phyloP scores from a whole-genome alignment of 345 rosid species.

The Eucalyptus cladocalyx region DNA sequence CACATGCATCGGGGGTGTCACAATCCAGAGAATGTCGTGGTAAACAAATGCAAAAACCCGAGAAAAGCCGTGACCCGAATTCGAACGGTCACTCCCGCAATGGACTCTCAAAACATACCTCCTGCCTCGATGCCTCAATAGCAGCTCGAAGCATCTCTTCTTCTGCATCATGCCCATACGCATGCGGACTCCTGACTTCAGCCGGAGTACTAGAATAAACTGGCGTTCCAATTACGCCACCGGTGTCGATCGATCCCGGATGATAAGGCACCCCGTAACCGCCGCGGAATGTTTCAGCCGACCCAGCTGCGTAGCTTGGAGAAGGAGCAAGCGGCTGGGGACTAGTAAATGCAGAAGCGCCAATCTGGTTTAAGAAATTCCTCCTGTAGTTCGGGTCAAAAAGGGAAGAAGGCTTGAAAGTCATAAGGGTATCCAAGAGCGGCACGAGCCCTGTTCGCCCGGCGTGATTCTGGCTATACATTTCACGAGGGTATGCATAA shows the following conservation, averaged over 20 bases:
- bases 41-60: neutral
- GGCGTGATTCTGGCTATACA: constrained; percentile 15
- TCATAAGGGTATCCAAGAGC: constrained; percentile 50
- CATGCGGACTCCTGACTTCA: constrained; percentile 11
- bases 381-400: constrained; percentile 70
- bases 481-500: constrained; percentile 15
- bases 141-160: constrained; percentile 72
- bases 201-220: constrained; percentile 11
- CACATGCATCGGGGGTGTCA: neutral
- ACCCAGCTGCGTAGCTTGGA: constrained; percentile 20
- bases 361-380: constrained; percentile 35
- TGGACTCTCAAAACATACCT: constrained; percentile 5
- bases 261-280: constrained; percentile 22
- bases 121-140: constrained; percentile 68
- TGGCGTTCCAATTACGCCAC: constrained; percentile 10
- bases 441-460: constrained; percentile 31
- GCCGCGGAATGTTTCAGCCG: constrained; percentile 10
- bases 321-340: constrained; percentile 6
- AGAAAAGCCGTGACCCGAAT: neutral
- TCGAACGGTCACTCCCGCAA: neutral
- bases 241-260: constrained; percentile 10
- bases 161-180: constrained; percentile 29
- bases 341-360: constrained; percentile 22
- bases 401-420: constrained; percentile 64
- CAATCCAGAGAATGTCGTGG: neutral